These are phyloP conservation scores for Mycena maculata DNA, from an alignment of 768 basidiomycete genomes.

Conservation along the genomic window DNA sequence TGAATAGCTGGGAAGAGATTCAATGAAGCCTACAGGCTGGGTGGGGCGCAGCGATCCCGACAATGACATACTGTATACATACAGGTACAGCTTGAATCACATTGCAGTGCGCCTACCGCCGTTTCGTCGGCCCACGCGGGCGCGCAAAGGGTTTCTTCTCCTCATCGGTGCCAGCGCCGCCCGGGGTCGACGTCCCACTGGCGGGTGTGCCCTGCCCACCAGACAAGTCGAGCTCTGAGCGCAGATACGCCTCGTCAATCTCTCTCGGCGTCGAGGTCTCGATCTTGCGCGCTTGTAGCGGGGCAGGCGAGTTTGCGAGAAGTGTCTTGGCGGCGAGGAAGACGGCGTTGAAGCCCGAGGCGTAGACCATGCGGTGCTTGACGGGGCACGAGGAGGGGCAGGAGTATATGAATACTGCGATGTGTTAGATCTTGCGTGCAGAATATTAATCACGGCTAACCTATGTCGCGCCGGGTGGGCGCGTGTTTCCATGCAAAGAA, in stretches of 20 bases:
- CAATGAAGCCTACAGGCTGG: too few relatives aligned
- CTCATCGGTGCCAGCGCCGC: constrained; percentile 15
- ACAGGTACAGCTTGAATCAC: neutral
- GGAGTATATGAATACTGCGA: constrained; percentile 89
- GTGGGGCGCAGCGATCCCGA: neutral
- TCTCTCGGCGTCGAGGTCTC: constrained; percentile 88
- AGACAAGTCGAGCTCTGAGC: constrained; percentile 62
- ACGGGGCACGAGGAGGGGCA: constrained; percentile 87
- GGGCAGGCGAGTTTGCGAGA: constrained; percentile 53
- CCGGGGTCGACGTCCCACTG: constrained; percentile 32
- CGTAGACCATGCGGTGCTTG: constrained; percentile 91
- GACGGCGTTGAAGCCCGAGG: constrained; percentile 70
- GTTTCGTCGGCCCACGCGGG: constrained; percentile 74
- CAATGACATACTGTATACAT: constrained; percentile 4
- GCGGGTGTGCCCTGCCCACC: constrained; percentile 26
- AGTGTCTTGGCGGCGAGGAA: constrained; percentile 68
- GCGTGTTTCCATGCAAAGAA: constrained; percentile 74
- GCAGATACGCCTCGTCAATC: constrained; percentile 72
- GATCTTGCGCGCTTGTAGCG: constrained; percentile 68
- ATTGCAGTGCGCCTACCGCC: constrained; percentile 45
- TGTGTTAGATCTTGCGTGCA: neutral
- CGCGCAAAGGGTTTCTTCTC: constrained; percentile 69
- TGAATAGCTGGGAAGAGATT: too few relatives aligned
- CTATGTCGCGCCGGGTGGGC: constrained; percentile 65
- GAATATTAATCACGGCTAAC: constrained; percentile 50